A percentile compares a stretch with the other conserved stretches of the same genome.
Conservation (phyloP, 257 asterid genomes). For the Striga asiatica region DNA sequence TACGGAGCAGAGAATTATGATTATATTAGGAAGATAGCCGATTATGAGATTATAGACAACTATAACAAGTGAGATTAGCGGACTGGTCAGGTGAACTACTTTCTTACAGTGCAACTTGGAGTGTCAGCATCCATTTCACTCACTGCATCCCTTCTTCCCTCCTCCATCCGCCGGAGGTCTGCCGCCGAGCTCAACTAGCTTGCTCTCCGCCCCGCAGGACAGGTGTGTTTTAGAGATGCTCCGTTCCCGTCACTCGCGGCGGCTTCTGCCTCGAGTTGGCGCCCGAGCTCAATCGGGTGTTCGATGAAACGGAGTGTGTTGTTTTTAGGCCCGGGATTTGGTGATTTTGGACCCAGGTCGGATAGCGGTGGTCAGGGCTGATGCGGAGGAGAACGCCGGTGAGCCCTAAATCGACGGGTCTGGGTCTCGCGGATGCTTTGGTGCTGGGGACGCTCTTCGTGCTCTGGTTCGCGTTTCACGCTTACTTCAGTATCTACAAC, state of each 20-base stretch:
- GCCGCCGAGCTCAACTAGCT: slow-evolving; percentile 11
- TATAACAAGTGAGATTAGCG: too few species aligned
- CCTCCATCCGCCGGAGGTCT: slow-evolving; percentile 20
- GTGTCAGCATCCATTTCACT: slow-evolving; percentile 49
- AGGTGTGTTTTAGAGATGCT: slow-evolving; percentile 11
- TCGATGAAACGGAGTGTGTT: slow-evolving; percentile 35
- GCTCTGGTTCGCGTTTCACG: slow-evolving; percentile 61
- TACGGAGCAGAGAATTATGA: too few species aligned
- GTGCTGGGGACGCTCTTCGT: slow-evolving; percentile 68
- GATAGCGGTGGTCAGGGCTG: slow-evolving; percentile 29
- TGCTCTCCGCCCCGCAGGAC: slow-evolving; percentile 7
- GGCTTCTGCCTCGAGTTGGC: slow-evolving; percentile 15
- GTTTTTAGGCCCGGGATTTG: slow-evolving; percentile 25
- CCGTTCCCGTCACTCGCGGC: slow-evolving; percentile 3
- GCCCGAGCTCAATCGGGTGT: slow-evolving; percentile 30
- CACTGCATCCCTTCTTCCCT: slow-evolving; percentile 33
- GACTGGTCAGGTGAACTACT: too few species aligned
- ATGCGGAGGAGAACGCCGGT: slow-evolving; percentile 52
- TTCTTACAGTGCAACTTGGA: too few species aligned
- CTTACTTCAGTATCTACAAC: slow-evolving; percentile 88
- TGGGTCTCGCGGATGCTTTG: slow-evolving; percentile 31
- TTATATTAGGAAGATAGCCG: too few species aligned
- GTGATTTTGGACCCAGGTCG: slow-evolving; percentile 16
- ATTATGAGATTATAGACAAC: too few species aligned
- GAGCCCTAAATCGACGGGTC: slow-evolving; percentile 36